Conservation (phyloP, 2,329 filamentous ascomycete species). For the Purpureocillium lavendulum region DNA sequence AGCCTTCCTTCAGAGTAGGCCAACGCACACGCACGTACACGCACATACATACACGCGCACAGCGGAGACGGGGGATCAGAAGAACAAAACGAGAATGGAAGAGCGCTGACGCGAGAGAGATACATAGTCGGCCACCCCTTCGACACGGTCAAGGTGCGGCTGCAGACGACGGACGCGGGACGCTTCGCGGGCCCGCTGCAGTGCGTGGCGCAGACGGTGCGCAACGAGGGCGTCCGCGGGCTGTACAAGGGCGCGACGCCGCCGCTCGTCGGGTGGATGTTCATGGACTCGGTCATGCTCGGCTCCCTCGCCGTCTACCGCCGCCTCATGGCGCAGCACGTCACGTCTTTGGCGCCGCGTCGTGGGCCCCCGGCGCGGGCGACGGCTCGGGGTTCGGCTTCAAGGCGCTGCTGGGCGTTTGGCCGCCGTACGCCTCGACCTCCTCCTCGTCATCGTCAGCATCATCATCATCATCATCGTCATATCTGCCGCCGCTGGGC, state of each 20-base stretch:
- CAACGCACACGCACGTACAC: too few relatives aligned
- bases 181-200: slow-evolving; percentile 83
- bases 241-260: slow-evolving; percentile 94
- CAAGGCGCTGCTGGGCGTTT: neutral
- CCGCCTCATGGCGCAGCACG: slow-evolving; percentile 67
- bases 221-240: slow-evolving; percentile 74
- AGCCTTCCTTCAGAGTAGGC: too few relatives aligned
- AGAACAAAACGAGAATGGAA: too few relatives aligned
- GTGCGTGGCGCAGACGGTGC: slow-evolving; percentile 75
- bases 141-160: slow-evolving; percentile 92
- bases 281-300: slow-evolving; percentile 90
- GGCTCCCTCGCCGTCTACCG: slow-evolving; percentile 88
- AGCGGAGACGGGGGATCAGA: too few relatives aligned
- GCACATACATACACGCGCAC: too few relatives aligned
- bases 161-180: slow-evolving; percentile 72
- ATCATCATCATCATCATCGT: slow-evolving; percentile 13
- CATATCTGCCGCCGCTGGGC: slow-evolving; percentile 62
- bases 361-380: slow-evolving; percentile 17
- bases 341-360: slow-evolving; percentile 63
- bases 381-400: slow-evolving; percentile 9
- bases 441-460: slow-evolving; percentile 1
- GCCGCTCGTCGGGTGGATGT: slow-evolving; percentile 94
- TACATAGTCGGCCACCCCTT: slow-evolving; percentile 67
- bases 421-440: neutral
- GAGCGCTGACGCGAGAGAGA: too few relatives aligned